Evolutionary conservation across 768 basidiomycete genomes (phyloP), one percentile per base, ranked within the genome.

Genomic region (Tricholoma sp.): DNA sequence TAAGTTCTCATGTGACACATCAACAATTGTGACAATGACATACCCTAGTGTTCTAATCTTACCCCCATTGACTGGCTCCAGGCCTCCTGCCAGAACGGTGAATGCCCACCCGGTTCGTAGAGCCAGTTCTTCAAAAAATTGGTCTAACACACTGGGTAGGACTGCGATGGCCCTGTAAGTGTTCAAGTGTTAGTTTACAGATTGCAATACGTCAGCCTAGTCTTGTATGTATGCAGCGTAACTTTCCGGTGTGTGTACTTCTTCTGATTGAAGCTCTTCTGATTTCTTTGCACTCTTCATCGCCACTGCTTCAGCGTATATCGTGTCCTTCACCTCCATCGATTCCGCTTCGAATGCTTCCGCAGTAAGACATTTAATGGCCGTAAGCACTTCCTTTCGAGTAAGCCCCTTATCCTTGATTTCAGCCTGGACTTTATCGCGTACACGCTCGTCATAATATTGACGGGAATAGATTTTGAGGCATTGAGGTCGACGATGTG

Each of bases 331-430:
- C 22, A 37, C n/a, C 37, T 37, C 47, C n/a, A 2, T 18, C 1
- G 27, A 14, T 31, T 50, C 22, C 4, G 14, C 47, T 50, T 50
- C 4, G 10, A 50, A 50, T 18, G 27, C 47, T 9, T n/a, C n/a
- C 3, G 47, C 47, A 50, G 47, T 50, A 4, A 50, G 47, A 2
- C 14, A 9, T 50, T 50, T 50, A n/a, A 50, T 50, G 4, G 16
- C 31, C 3, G 16, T n/a, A 3, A 41, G 52, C 5, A 35, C 14
- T 39, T 39, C 12, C 21, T 41, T 27, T 14, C 5, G 14, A 19
- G 37, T 53, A 27, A 41, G 12, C 35, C 52, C 52, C 12, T 53
- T 53, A n/a, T 53, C 34, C 34, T 37, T 43, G 24, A 53, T 53
- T 31, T 53, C 10, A 10, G 34, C 52, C 24, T 53, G 16, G 35